phyloP scores from a whole-genome alignment of 129 eudicot species.

The Chrysanthemum lavandulifolium region DNA sequence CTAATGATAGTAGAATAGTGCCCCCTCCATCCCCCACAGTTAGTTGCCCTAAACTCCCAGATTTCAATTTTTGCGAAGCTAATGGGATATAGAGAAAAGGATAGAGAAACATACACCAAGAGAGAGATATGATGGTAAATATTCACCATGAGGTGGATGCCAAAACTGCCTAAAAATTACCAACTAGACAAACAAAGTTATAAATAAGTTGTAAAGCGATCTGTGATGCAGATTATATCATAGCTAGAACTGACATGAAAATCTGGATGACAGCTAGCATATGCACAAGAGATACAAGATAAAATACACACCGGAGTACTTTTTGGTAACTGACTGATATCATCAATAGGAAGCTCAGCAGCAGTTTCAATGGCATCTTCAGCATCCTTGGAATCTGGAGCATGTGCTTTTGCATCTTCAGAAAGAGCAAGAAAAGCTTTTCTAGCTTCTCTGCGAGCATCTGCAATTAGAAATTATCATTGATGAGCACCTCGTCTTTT shows the following conservation, averaged over 20 bases:
- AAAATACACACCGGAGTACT: constrained; percentile 52
- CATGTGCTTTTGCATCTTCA: constrained; percentile 35
- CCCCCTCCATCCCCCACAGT: too few species aligned
- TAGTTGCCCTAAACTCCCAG: too few species aligned
- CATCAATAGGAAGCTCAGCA: constrained; percentile 39
- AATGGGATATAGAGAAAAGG: too few species aligned
- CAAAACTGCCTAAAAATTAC: background rate
- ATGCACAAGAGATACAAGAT: constrained; percentile 12
- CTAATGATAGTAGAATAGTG: too few species aligned
- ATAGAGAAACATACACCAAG: too few species aligned
- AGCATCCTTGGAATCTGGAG: constrained; percentile 34
- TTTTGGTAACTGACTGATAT: constrained; percentile 44
- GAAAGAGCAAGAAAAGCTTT: constrained; percentile 85
- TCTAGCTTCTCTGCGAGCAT: constrained; percentile 84
- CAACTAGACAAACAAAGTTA: background rate
- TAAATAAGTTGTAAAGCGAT: background rate
- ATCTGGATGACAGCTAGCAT: constrained; percentile 1
- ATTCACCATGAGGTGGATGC: background rate
- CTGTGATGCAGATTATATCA: background rate
- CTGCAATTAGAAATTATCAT: constrained; percentile 38
- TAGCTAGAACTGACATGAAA: background rate
- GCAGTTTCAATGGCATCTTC: constrained; percentile 34
- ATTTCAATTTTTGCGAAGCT: too few species aligned
- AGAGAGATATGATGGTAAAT: too few species aligned
- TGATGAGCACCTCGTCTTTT: constrained; percentile 16